A percentile compares a stretch with the other conserved stretches of the same genome.
Evolutionary conservation across 1,139 yeast species (phyloP).

Genomic region (Lodderomyces metapsilosis): DNA sequence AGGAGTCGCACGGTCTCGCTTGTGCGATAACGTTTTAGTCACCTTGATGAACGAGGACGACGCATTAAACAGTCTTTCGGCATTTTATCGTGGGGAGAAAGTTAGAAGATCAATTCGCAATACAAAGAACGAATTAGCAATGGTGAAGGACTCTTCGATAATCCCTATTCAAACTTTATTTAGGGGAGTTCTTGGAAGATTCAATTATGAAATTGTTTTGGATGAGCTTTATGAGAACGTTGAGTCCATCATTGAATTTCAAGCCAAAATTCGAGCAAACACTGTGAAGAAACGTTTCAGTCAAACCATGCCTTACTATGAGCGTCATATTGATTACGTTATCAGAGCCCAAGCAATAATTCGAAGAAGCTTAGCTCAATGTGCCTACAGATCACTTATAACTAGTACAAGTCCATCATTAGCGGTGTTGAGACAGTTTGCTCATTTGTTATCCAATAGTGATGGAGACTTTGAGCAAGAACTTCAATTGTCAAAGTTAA

Average conservation of each 20-base stretch:
- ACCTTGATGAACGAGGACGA: conserved; percentile 41
- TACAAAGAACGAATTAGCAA: conserved; percentile 23
- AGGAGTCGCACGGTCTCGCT: conserved; percentile 43
- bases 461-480: conserved; percentile 79
- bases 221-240: conserved; percentile 55
- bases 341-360: conserved; percentile 73
- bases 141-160: conserved; percentile 22
- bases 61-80: conserved; percentile 37
- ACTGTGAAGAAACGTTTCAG: conserved; percentile 33
- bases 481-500: conserved; percentile 61
- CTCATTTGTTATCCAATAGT: conserved; percentile 70
- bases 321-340: conserved; percentile 52
- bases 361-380: conserved; percentile 65
- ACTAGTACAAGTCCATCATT: conserved; percentile 75
- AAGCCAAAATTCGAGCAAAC: conserved; percentile 50
- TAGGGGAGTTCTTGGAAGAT: conserved; percentile 52
- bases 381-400: conserved; percentile 72
- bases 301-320: conserved; percentile 53
- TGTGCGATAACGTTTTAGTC: conserved; percentile 46
- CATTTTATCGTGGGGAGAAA: conserved; percentile 45
- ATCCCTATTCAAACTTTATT: conserved; percentile 34
- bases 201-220: conserved; percentile 44
- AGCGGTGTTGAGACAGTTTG: conserved; percentile 72
- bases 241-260: conserved; percentile 42
- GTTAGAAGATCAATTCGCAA: conserved; percentile 28